Base-by-base conservation (phyloP, 768 basidiomycete genomes). In the Omphalotus guepiniiformis region DNA sequence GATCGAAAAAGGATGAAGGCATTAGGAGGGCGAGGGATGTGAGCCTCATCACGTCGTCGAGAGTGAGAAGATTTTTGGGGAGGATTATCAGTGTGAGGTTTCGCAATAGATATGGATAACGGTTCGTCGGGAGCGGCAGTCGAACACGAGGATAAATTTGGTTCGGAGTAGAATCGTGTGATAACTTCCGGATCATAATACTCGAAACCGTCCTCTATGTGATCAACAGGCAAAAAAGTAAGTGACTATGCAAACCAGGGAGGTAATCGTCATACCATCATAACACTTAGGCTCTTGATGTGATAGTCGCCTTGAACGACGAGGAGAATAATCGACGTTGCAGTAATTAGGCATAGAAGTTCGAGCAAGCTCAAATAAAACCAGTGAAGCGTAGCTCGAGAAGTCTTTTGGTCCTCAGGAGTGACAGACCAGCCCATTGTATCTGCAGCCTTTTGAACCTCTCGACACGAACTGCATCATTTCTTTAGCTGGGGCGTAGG, bases 1-100 rank as follows among this genome's bases (percentile, higher is more conserved):
- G 76, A 82, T 18, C 86, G 79, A 61, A 77, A 90, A 46, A 85
- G 65, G 60, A 90, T 83, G 69, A 88, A 90, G 4, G 85, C 80
- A 55, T 90, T 90, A 35, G 83, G 74, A 1, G 87, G 86, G 18
- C 86, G 79, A 26, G 79, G 76, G 28, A 86, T 75, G 58, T 83
- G 78, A 58, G 61, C 57, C 61, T 64, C 58, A 63, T 61, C 56
- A 18, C 62, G 59, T 11, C 54, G 55, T 30, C 53, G 58, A 11
- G 57, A 48, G 52, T 60, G 60, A 21, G 59, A 56, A 23, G 49
- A 21, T 41, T 23, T 53, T 19, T 42, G 16, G 37, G 44, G 39
- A 16, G 47, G 34, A n/a, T 51, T 23, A 23, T 22, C 28, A 40
- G 43, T 28, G 22, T 37, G 16, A 32, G 19, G 38, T 32, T n/a